phyloP scores from a whole-genome alignment of 352 stramenopile genomes.

The Pseudoperonospora humuli region DNA sequence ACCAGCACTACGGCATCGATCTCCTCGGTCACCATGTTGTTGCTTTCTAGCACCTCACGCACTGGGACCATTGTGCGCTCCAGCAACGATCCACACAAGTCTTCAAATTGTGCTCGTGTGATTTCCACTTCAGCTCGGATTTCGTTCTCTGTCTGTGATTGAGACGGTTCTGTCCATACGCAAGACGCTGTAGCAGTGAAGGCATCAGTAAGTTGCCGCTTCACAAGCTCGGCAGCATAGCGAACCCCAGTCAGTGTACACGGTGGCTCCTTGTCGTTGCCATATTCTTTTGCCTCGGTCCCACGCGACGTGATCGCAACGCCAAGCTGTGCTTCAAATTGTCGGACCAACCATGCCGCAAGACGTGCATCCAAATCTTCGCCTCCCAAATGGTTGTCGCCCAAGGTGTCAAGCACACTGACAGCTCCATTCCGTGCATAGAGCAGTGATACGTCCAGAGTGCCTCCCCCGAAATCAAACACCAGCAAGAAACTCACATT shows the following conservation, averaged over 20 bases:
- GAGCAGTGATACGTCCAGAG: constrained; percentile 90
- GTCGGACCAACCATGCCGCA: constrained; percentile 76
- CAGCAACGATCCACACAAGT: constrained; percentile 37
- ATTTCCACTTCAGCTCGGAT: constrained; percentile 21
- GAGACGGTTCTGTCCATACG: constrained; percentile 9
- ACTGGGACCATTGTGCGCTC: constrained; percentile 49
- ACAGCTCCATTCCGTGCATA: constrained; percentile 93
- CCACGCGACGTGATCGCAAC: constrained; percentile 22
- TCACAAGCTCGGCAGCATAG: constrained; percentile 43
- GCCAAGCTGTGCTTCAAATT: constrained; percentile 57
- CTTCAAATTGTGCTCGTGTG: constrained; percentile 42
- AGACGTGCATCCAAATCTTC: constrained; percentile 91
- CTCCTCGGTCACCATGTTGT: constrained; percentile 46
- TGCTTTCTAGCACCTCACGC: constrained; percentile 38
- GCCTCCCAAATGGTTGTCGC: constrained; percentile 75
- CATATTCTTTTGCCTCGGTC: constrained; percentile 11
- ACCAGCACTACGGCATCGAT: constrained; percentile 56
- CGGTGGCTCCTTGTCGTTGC: constrained; percentile 28
- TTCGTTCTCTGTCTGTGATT: not conserved
- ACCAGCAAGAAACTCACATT: constrained; percentile 92
- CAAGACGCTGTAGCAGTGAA: constrained; percentile 25
- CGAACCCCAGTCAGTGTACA: constrained; percentile 52
- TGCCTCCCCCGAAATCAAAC: constrained; percentile 93
- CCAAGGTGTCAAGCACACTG: constrained; percentile 92
- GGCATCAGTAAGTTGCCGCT: constrained; percentile 37